Conservation (phyloP, 192 early-diverging fungal genomes). For the Backusella tarrabulga region DNA sequence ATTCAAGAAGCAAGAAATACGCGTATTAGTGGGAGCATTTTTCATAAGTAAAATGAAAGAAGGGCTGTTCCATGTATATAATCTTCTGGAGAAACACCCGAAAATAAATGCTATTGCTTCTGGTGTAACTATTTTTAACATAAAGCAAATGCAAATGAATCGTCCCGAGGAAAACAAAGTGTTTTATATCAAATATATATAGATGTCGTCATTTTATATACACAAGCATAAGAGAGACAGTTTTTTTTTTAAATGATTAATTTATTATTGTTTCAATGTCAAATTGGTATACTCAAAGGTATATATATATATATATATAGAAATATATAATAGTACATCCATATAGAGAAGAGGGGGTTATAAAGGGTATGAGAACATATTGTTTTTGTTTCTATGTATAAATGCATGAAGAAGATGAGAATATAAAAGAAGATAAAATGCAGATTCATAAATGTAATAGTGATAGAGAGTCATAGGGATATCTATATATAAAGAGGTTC, state of each 20-base stretch:
- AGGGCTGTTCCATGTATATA: too few relatives aligned
- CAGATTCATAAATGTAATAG: neutral
- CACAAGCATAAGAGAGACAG: neutral
- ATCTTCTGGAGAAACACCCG: too few relatives aligned
- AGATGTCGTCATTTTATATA: neutral
- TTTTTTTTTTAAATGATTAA: neutral
- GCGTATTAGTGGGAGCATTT: too few relatives aligned
- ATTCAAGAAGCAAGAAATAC: too few relatives aligned
- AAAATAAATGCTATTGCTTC: too few relatives aligned
- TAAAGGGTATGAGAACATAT: neutral
- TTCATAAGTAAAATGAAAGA: too few relatives aligned
- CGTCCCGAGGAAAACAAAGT: too few relatives aligned
- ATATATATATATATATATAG: neutral
- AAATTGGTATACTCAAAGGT: neutral
- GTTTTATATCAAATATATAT: neutral
- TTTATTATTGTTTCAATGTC: neutral
- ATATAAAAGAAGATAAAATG: neutral
- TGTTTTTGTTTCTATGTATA: constrained; percentile 1
- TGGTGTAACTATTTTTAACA: too few relatives aligned
- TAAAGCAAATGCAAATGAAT: too few relatives aligned
- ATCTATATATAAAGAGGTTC: neutral
- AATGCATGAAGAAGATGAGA: neutral
- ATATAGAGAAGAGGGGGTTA: neutral
- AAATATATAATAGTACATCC: neutral
- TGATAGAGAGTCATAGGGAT: neutral